Percentiles rank a stretch among this genome's conserved stretches.
Conservation (phyloP, 352 stramenopile genomes). For the Plasmopara halstedii region DNA sequence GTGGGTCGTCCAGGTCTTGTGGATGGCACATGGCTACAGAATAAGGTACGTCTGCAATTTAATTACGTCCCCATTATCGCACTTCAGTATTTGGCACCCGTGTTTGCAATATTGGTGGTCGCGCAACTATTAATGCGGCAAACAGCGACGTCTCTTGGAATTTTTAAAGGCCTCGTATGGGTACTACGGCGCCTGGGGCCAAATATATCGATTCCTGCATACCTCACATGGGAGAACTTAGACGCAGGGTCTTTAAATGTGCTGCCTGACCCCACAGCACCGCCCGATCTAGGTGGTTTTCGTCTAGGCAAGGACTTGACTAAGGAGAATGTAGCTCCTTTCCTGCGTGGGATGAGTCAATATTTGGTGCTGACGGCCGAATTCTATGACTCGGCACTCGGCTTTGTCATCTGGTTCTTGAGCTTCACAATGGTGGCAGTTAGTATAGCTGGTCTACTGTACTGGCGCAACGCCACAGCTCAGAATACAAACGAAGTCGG, state of each 20-base stretch:
- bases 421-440: conserved; percentile 57
- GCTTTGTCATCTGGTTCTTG: conserved; percentile 70
- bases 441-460: conserved; percentile 44
- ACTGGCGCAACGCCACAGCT: conserved; percentile 60
- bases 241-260: conserved; percentile 21
- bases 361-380: conserved; percentile 53
- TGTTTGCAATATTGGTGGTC: conserved; percentile 31
- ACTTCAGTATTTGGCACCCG: conserved; percentile 67
- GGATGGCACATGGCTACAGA: conserved; percentile 51
- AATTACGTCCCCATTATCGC: conserved; percentile 76
- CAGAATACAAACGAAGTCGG: conserved; percentile 22
- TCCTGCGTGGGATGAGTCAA: conserved; percentile 56
- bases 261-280: conserved; percentile 22
- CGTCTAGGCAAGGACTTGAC: conserved; percentile 47
- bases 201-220: conserved; percentile 8
- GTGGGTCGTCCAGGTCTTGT: conserved; percentile 43
- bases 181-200: conserved; percentile 16
- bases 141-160: conserved; percentile 38
- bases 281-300: conserved; percentile 51
- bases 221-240: conserved; percentile 11
- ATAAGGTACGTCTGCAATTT: conserved; percentile 71
- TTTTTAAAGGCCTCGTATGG: conserved; percentile 27
- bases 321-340: conserved; percentile 30
- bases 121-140: conserved; percentile 51
- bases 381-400: conserved; percentile 49